Conservation (phyloP, 352 stramenopile species). For the Globisporangium irregulare region DNA sequence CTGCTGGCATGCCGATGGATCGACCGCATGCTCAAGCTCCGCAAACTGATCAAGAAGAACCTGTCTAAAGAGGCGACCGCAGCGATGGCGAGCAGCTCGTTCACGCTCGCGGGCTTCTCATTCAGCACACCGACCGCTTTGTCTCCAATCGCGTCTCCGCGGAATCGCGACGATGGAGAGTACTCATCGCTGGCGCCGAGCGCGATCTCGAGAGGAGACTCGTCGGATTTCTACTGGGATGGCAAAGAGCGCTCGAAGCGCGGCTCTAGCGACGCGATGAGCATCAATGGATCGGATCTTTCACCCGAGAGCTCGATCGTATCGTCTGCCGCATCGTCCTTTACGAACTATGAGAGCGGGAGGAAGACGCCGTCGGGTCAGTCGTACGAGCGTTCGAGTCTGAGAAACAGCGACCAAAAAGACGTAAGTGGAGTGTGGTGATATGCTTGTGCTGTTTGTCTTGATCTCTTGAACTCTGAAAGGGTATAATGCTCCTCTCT, state of each 20-base stretch:
- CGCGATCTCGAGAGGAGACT: constrained; percentile 34
- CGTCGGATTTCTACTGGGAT: constrained; percentile 27
- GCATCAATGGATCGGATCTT: constrained; percentile 30
- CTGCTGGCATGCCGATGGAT: constrained; percentile 73
- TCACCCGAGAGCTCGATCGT: constrained; percentile 23
- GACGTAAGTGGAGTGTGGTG: constrained; percentile 34
- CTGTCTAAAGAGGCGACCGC: constrained; percentile 35
- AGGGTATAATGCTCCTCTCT: background rate
- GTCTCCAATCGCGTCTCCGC: constrained; percentile 49
- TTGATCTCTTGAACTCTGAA: background rate
- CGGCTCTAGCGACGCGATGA: constrained; percentile 37
- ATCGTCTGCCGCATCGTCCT: constrained; percentile 29
- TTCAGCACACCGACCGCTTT: constrained; percentile 49
- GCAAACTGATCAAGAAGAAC: constrained; percentile 62
- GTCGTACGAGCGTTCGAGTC: constrained; percentile 12
- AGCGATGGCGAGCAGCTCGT: constrained; percentile 33
- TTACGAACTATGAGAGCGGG: constrained; percentile 16
- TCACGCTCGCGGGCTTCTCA: constrained; percentile 43
- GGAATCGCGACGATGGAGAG: constrained; percentile 20
- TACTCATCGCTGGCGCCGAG: constrained; percentile 33
- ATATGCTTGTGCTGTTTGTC: background rate
- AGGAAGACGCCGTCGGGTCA: constrained; percentile 12
- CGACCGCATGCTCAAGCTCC: constrained; percentile 66
- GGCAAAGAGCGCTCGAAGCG: constrained; percentile 31
- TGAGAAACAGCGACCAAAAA: constrained; percentile 20